Evolutionary conservation across 176 grass and related monocot genomes (phyloP), one percentile per base, ranked within the genome.

Genomic region (Carex parvula): DNA sequence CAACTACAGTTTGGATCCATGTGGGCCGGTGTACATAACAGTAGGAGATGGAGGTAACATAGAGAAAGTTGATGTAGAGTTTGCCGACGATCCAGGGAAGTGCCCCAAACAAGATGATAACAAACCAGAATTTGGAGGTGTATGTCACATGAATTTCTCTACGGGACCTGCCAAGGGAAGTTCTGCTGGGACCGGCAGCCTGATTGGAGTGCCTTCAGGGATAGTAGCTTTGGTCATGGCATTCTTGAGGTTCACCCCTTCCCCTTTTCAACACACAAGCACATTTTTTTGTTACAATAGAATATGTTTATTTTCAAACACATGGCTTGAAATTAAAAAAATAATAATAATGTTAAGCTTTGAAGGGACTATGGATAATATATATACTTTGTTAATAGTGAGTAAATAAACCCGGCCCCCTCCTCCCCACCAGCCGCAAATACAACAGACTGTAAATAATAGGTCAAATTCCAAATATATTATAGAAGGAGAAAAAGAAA

Each of bases 151-250:
- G 14, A 98, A 98, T 82, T 94, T 94, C 84, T 87, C 91, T 14
- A 88, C 89, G 8, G 91, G 92, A 16, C 91, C 92, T 84, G 91
- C 95, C 21, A 90, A 90, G 79, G 95, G 2, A 94, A 89, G 17
- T 98, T 98, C 55, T 94, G 95, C 86, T 98, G 95, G 95, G 70
- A 91, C 14, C 60, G 39, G 39, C 95, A 98, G 24, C 95, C 95
- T 0, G 91, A 98, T 66, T 98, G 92, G 89, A 98, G 95, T 85
- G 91, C 95, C 15, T 91, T 93, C 5, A 90, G 95, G 55, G 95
- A 98, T 69, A 94, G 95, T 83, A 98, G 95, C 74, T 98, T 98
- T 24, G 95, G 95, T 10, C 95, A 98, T 66, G 95, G 95, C 26
- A 94, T 93, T 67, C 59, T 98, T 11, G 95, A 98, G 92, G 95